Conservation (phyloP, 148 eudicot species). For the Vaccinium myrtillus region DNA sequence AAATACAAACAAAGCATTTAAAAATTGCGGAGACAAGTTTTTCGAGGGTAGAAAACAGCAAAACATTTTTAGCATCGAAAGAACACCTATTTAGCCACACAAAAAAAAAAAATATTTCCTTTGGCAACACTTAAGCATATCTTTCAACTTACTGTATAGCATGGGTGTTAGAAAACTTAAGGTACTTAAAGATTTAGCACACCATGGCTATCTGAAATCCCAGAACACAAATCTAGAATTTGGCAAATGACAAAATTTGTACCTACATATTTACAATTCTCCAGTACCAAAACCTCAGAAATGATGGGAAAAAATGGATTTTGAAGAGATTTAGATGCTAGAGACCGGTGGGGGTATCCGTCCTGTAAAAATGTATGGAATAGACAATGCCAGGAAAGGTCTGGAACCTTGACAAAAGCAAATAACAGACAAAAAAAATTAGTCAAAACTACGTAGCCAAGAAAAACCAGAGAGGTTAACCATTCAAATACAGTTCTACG, state of each 20-base stretch:
- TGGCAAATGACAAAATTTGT: background rate
- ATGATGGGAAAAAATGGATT: background rate
- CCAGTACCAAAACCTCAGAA: background rate
- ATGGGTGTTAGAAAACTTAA: no score
- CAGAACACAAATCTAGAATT: background rate
- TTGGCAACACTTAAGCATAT: background rate
- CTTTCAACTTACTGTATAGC: no score
- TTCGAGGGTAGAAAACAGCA: no score
- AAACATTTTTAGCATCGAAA: background rate
- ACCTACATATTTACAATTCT: background rate
- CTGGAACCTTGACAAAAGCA: background rate
- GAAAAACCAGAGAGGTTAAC: background rate
- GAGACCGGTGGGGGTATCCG: no score
- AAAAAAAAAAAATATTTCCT: background rate
- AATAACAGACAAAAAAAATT: no score
- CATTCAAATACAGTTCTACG: background rate
- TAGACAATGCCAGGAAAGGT: no score
- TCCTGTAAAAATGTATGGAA: no score
- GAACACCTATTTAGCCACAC: no score
- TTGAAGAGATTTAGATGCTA: no score
- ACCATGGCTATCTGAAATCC: background rate
- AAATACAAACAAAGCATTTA: no score
- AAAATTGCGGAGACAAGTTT: no score
- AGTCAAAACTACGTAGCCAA: background rate
- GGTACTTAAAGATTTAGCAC: background rate